These are phyloP conservation scores for Metarhizium album DNA, from an alignment of 2,329 filamentous ascomycete genomes.

Conservation along the genomic window DNA sequence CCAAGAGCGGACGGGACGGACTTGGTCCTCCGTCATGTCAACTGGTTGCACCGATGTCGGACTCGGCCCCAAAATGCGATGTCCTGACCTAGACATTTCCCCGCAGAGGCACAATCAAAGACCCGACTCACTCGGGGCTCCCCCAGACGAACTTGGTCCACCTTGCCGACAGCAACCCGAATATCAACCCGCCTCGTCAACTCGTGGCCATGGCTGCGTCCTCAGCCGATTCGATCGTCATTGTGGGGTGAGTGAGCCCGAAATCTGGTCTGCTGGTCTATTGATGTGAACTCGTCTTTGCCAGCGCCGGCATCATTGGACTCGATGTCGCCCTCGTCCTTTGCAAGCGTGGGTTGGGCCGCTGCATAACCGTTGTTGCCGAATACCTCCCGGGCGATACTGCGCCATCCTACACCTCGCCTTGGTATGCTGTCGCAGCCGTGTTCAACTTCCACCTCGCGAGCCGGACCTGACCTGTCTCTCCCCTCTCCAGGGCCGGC, in stretches of 20 bases:
- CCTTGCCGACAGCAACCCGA: no score
- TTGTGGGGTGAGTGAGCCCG: background rate
- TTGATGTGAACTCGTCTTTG: no score
- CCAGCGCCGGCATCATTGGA: conserved; percentile 28
- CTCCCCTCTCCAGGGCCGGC: conserved; percentile 22
- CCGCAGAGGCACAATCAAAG: no score
- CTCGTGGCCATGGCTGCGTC: background rate
- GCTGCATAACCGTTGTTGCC: conserved; percentile 25
- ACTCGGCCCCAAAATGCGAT: no score
- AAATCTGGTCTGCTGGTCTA: background rate
- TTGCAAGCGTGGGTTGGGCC: conserved; percentile 21
- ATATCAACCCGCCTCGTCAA: no score
- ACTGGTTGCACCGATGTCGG: no score
- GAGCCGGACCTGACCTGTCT: background rate
- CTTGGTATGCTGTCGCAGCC: conserved; percentile 21
- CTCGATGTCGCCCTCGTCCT: conserved; percentile 28
- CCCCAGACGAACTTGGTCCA: no score
- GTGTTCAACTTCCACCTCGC: no score
- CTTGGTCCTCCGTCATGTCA: no score
- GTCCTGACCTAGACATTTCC: no score
- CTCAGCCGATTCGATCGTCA: background rate
- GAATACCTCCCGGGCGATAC: conserved; percentile 31
- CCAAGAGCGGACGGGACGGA: no score
- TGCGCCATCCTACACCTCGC: conserved; percentile 27
- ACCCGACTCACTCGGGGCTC: no score